These are phyloP conservation scores for Penicillium sp. DNA, from an alignment of 2,329 filamentous ascomycete species.

Conservation along the genomic window DNA sequence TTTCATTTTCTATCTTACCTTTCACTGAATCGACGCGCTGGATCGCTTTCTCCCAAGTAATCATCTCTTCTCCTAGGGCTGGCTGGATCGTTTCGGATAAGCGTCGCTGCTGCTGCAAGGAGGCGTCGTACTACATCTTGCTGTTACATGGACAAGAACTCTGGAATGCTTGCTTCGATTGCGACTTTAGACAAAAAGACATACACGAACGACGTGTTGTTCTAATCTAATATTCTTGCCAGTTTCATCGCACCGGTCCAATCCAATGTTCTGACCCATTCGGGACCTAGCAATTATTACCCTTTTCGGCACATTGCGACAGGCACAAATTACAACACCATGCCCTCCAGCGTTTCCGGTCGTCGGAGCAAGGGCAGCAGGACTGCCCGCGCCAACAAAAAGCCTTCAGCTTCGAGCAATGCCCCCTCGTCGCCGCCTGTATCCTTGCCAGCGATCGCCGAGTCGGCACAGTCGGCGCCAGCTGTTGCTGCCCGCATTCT, in stretches of 20 bases:
- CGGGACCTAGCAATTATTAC: background rate
- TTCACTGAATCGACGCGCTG: background rate
- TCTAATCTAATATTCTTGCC: background rate
- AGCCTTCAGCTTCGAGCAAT: background rate
- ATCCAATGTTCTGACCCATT: background rate
- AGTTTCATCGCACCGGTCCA: background rate
- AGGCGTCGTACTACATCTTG: slow-evolving; percentile 1
- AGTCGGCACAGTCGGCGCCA: background rate
- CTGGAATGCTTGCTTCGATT: background rate
- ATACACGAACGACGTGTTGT: background rate
- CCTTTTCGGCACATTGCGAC: background rate
- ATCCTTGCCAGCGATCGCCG: background rate
- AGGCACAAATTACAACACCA: background rate
- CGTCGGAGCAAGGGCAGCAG: slow-evolving; percentile 13
- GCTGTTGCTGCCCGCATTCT: background rate
- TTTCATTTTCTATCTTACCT: background rate
- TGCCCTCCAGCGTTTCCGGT: slow-evolving; percentile 10
- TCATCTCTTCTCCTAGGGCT: background rate
- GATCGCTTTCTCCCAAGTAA: background rate
- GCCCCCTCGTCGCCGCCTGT: background rate
- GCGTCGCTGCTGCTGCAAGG: slow-evolving; percentile 2
- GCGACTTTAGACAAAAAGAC: background rate
- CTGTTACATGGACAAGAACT: background rate
- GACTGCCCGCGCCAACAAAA: background rate
- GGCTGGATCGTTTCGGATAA: background rate